Base-by-base conservation (phyloP, 1,139 yeast species). In the Kurtzmaniella quercitrusa region DNA sequence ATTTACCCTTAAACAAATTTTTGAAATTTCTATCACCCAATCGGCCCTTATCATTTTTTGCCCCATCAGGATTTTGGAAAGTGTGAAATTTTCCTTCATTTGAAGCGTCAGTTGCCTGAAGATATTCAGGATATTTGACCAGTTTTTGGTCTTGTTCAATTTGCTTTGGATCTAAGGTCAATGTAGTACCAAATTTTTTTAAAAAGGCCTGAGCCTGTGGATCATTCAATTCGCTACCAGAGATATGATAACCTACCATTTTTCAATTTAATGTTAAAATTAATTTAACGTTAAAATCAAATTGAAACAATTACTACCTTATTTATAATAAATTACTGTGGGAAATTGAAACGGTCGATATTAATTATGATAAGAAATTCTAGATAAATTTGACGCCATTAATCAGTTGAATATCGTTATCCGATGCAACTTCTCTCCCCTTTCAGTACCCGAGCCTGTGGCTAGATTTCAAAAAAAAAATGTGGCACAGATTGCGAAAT, bases 11-110 rank as follows among this genome's bases (percentile, higher is more conserved):
- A 44, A 64, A 60, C 39, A 65, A 58, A 44, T 58, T 55, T 44
- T 59, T 59, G 46, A 60, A 64, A 2, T 47, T 25, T 16, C 59
- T 58, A 46, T 64, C 65, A 12, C 68, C 70, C 42, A 60, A 52
- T 38, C 53, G 58, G 1, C 66, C 66, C 40, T 59, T 60, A 45
- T 62, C 66, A 39, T 52, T 56, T 37, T 52, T 51, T 14, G 54
- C 58, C 15, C 56, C 59, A 33, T 54, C 56, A 1, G 50, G 50
- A 43, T 59, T 60, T 29, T 50, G 42, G 42, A 51, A 52, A 38
- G 54, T 52, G 31, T 54, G 50, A 49, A 50, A 60, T 38, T 51
- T 54, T 1, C 58, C 60, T 17, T 49, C 59, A 3, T 59, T 61
- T 37, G 50, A 58, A 11, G 49, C 40, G 17, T 50, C 46, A 42